Percentiles rank a stretch among this genome's conserved stretches.
Evolutionary conservation across 1,139 yeast genomes (phyloP).

Genomic region (Kazachstania sp.): DNA sequence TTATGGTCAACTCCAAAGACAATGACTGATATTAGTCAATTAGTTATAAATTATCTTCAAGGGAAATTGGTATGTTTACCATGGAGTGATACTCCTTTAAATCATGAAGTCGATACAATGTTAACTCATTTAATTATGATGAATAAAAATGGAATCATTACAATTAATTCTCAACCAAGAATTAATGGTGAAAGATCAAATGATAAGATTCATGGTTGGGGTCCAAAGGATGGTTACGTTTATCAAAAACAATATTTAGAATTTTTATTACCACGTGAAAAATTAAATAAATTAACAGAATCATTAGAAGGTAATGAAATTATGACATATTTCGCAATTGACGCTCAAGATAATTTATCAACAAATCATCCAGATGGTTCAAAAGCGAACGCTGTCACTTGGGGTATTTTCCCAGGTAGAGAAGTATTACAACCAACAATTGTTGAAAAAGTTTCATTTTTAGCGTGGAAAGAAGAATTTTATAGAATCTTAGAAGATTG

Average conservation of each 20-base stretch:
- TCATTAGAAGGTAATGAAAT: slow-evolving; percentile 38
- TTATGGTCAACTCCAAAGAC: slow-evolving; percentile 79
- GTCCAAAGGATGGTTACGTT: slow-evolving; percentile 85
- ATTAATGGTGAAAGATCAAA: slow-evolving; percentile 70
- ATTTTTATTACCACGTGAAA: slow-evolving; percentile 58
- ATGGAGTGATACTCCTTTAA: slow-evolving; percentile 90
- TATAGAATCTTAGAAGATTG: slow-evolving; percentile 77
- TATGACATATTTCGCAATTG: slow-evolving; percentile 75
- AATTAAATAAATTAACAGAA: slow-evolving; percentile 32
- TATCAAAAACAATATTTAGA: slow-evolving; percentile 91
- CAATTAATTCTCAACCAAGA: slow-evolving; percentile 93
- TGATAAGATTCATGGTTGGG: slow-evolving; percentile 84
- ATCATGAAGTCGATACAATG: slow-evolving; percentile 64
- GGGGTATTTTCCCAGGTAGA: slow-evolving; percentile 95
- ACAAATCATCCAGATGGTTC: slow-evolving; percentile 60
- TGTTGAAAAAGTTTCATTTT: slow-evolving; percentile 79
- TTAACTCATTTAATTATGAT: slow-evolving; percentile 50
- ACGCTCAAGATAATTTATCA: slow-evolving; percentile 43
- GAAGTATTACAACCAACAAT: slow-evolving; percentile 88
- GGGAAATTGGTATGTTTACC: slow-evolving; percentile 75
- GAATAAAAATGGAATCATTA: slow-evolving; percentile 60
- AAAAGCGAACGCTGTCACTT: slow-evolving; percentile 89
- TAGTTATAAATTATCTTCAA: slow-evolving; percentile 57
- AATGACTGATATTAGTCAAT: slow-evolving; percentile 48
- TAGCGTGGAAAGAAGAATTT: slow-evolving; percentile 97